These are phyloP conservation scores for Didymosphaeria variabile DNA, from an alignment of 2,329 filamentous ascomycete genomes.

Conservation along the genomic window DNA sequence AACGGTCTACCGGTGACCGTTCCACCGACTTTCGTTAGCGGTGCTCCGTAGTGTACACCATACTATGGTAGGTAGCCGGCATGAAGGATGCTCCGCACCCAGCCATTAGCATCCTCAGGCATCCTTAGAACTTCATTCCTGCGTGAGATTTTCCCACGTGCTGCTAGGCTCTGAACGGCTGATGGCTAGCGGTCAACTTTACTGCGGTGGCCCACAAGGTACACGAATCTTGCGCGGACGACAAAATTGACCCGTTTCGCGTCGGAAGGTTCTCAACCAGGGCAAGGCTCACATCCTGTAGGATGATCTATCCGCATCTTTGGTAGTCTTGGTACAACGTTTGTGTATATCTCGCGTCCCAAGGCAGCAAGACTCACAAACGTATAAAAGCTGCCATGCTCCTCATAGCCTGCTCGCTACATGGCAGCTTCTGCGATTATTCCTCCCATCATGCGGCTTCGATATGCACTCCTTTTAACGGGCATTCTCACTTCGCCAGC, in stretches of 20 bases:
- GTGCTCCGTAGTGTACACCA: not conserved
- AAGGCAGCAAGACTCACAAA: not conserved
- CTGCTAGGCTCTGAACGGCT: not conserved
- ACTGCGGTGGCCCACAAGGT: not conserved
- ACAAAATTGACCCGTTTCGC: not conserved
- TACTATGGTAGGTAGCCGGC: too few relatives aligned
- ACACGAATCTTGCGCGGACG: not conserved
- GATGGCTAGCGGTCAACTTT: not conserved
- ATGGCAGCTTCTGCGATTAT: too few relatives aligned
- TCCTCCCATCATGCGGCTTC: not conserved
- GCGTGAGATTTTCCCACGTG: not conserved
- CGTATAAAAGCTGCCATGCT: not conserved
- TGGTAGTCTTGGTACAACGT: not conserved
- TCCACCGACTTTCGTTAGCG: conserved; percentile 1
- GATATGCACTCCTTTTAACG: not conserved
- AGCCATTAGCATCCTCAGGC: not conserved
- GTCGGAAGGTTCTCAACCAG: not conserved
- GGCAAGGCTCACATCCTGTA: not conserved
- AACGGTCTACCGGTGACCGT: not conserved
- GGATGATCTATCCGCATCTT: not conserved
- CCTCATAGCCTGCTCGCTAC: not conserved
- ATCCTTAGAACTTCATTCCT: not conserved
- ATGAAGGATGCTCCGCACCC: not conserved
- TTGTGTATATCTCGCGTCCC: too few relatives aligned
- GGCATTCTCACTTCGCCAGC: not conserved